A percentile compares a stretch with the other conserved stretches of the same genome.
These are phyloP conservation scores for Candida ulmi DNA, from an alignment of 805 yeast genomes.

Conservation along the genomic window DNA sequence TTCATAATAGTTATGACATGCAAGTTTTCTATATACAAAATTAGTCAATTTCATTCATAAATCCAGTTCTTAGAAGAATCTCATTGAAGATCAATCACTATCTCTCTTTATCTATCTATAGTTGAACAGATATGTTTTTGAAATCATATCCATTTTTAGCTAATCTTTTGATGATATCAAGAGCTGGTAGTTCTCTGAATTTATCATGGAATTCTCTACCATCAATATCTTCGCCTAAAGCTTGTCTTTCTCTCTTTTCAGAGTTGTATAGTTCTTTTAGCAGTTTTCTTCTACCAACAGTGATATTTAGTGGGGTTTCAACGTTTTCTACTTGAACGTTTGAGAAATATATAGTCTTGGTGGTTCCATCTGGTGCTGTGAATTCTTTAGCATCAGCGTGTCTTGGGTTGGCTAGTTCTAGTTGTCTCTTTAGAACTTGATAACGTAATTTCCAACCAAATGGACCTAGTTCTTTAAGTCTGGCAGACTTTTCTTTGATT, in stretches of 20 bases:
- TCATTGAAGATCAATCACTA: too few relatives aligned
- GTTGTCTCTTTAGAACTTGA: slow-evolving; percentile 48
- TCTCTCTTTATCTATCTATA: not conserved
- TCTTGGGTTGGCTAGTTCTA: slow-evolving; percentile 34
- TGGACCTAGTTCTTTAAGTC: slow-evolving; percentile 89
- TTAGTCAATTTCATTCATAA: not conserved
- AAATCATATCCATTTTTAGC: slow-evolving; percentile 33
- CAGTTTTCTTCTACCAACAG: slow-evolving; percentile 61
- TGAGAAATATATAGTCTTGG: slow-evolving; percentile 42
- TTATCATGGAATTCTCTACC: slow-evolving; percentile 40
- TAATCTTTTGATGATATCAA: slow-evolving; percentile 45
- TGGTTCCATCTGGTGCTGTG: slow-evolving; percentile 25
- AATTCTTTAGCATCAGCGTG: slow-evolving; percentile 32
- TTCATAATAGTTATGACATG: not conserved
- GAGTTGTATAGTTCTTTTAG: slow-evolving; percentile 48
- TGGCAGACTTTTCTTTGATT: slow-evolving; percentile 79
- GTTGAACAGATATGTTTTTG: slow-evolving; percentile 21
- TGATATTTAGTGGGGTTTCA: slow-evolving; percentile 39
- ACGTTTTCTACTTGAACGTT: slow-evolving; percentile 32
- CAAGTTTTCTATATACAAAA: not conserved
- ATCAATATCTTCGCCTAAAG: slow-evolving; percentile 38
- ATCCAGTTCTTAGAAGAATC: not conserved
- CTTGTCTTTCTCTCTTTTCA: slow-evolving; percentile 37
- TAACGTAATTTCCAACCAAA: slow-evolving; percentile 88
- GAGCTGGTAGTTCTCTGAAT: slow-evolving; percentile 37